Conservation (phyloP, 805 yeast genomes). For the Candida bentonensis region DNA sequence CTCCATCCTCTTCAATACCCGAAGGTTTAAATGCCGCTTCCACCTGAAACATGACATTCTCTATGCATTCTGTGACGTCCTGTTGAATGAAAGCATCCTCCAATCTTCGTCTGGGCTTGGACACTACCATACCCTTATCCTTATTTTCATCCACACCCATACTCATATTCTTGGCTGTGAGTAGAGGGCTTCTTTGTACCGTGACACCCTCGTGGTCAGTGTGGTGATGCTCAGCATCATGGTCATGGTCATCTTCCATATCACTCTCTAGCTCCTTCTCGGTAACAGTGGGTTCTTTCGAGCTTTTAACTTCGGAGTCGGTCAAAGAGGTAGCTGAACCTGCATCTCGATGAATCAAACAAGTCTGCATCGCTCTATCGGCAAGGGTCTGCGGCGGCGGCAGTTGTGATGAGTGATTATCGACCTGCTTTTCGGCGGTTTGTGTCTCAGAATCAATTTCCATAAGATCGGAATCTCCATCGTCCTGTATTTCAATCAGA, state of each 20-base stretch:
- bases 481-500: background rate
- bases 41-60: conserved; percentile 79
- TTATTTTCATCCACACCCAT: background rate
- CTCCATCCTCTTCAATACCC: conserved; percentile 50
- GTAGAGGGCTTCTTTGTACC: background rate
- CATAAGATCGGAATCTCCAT: background rate
- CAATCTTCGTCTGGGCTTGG: background rate
- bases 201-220: background rate
- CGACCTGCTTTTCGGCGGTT: background rate
- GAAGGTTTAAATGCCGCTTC: conserved; percentile 75
- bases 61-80: conserved; percentile 95
- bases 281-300: background rate
- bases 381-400: background rate
- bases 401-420: background rate
- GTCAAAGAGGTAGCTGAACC: background rate
- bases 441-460: background rate
- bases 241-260: conserved; percentile 2
- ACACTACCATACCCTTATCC: background rate
- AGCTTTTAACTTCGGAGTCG: background rate
- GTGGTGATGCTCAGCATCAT: background rate
- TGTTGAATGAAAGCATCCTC: conserved; percentile 41
- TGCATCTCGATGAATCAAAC: background rate
- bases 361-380: background rate
- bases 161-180: background rate
- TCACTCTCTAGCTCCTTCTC: background rate